phyloP scores from a whole-genome alignment of 225 moss, liverwort and hornwort genomes.

The Asterella californica region DNA sequence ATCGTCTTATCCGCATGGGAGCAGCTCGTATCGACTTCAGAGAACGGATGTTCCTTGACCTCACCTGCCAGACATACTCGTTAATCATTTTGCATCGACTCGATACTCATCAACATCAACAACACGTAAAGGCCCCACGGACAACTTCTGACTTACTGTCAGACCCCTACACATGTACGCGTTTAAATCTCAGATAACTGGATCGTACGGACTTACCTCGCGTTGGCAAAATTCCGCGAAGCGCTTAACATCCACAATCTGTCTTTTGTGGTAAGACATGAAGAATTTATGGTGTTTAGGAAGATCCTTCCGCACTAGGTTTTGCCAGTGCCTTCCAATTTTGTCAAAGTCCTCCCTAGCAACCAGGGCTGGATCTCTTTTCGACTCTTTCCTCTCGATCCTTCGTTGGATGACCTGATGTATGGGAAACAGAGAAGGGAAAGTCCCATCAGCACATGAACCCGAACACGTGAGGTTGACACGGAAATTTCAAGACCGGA shows the following conservation, averaged over 20 bases:
- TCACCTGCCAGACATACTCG: conserved; percentile 50
- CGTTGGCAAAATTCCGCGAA: conserved; percentile 95
- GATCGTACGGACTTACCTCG: conserved; percentile 54
- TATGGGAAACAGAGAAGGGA: neutral
- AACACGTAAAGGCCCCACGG: neutral
- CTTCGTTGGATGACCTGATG: conserved; percentile 74
- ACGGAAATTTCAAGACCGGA: too few species aligned
- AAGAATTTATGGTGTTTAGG: conserved; percentile 78
- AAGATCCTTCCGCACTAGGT: conserved; percentile 77
- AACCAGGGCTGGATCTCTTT: conserved; percentile 62
- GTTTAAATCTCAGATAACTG: neutral
- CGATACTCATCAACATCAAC: neutral
- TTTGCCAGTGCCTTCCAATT: conserved; percentile 69
- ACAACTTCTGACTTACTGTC: neutral
- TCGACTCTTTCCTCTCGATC: conserved; percentile 66
- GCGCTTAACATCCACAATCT: conserved; percentile 72
- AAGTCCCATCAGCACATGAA: neutral
- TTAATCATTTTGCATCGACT: too few species aligned
- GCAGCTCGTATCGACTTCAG: conserved; percentile 72
- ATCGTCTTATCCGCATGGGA: conserved; percentile 67
- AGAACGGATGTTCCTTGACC: conserved; percentile 66
- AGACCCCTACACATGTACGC: neutral
- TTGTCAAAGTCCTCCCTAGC: conserved; percentile 77
- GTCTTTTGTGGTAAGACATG: conserved; percentile 72
- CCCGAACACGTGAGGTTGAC: neutral